Conservation (phyloP, 2,329 filamentous ascomycete species). For the Arthrocladium fulminans region DNA sequence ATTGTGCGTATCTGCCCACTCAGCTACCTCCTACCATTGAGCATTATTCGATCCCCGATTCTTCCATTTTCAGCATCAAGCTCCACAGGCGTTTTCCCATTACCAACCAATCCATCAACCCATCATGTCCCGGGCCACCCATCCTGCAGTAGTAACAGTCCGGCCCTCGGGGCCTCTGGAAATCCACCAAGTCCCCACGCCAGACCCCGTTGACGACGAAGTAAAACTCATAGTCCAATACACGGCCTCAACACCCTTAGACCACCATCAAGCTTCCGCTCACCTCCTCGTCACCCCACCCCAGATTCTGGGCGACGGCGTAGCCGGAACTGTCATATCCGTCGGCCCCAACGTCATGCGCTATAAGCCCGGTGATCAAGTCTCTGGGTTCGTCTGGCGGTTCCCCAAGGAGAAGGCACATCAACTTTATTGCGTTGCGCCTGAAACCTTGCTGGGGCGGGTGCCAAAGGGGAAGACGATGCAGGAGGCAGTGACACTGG, state of each 20-base stretch:
- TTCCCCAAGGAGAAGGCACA: slow-evolving; percentile 42
- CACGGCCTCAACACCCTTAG: slow-evolving; percentile 53
- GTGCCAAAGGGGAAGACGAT: slow-evolving; percentile 37
- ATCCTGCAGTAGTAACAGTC: slow-evolving; percentile 35
- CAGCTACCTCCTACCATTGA: no score
- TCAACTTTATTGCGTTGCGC: slow-evolving; percentile 48
- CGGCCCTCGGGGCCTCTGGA: slow-evolving; percentile 29
- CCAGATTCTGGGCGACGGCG: slow-evolving; percentile 43
- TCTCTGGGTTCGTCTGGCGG: slow-evolving; percentile 48
- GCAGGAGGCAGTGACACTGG: slow-evolving; percentile 44
- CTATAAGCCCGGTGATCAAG: slow-evolving; percentile 46
- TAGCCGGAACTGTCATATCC: slow-evolving; percentile 46
- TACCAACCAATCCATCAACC: not conserved
- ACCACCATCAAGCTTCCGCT: slow-evolving; percentile 54
- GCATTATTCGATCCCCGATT: not conserved
- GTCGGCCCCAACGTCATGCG: slow-evolving; percentile 38
- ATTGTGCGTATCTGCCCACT: no score
- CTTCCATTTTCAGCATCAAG: not conserved
- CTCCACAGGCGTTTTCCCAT: no score
- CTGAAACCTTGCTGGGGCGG: slow-evolving; percentile 42
- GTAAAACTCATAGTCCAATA: slow-evolving; percentile 48
- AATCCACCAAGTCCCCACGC: slow-evolving; percentile 30
- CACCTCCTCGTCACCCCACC: slow-evolving; percentile 47
- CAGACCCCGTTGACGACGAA: slow-evolving; percentile 34
- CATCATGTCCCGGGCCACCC: no score